Base-by-base conservation (phyloP, 2,329 filamentous ascomycete species). In the Lecanicillium sp. region DNA sequence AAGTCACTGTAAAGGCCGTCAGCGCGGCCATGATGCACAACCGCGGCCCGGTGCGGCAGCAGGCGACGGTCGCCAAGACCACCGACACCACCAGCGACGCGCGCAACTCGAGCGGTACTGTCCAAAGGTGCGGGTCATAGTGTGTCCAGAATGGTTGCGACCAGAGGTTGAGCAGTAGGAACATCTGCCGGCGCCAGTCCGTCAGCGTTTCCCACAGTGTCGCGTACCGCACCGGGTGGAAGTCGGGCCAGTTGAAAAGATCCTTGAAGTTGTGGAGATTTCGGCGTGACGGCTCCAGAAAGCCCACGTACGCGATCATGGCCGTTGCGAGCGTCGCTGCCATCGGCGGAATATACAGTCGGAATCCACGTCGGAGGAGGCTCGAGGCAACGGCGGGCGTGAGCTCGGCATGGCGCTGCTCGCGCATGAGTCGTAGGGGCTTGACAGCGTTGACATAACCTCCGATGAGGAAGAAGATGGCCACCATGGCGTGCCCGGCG, bases 391-490 rank as follows among this genome's bases (percentile, higher is more conserved):
- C 39, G 20, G 33, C 47, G 21, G 30, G 24, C 5, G 32, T 14
- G 7, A 49, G 47, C 26, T 44, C 47, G 33, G 32, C 33, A 17
- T 38, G 15, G 33, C 40, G 40, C 19, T 26, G 39, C 2, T 29
- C 32, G n/a, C 51, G 38, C 8, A 45, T 40, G 27, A 38, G 21
- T 7, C 17, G 26, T 11, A 35, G 37, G 7, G 47, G 41, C 24
- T 37, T 46, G 10, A 33, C 14, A 23, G 50, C 41, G 36, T 47
- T 47, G 39, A 43, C 51, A 29, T 44, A 48, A 39, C 51, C 51
- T 26, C 48, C 48, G 15, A 52, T 51, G n/a, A 52, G 35, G 43
- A 52, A 51, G 44, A 52, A 52, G 11, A 52, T n/a, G 35, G 33
- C 33, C 23, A 52, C 51, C 51, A 52, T 52, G 27, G 48, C 41